A percentile compares a stretch with the other conserved stretches of the same genome.
Evolutionary conservation across 2,329 filamentous ascomycete species (phyloP).

Genomic region (Alternaria sp.): DNA sequence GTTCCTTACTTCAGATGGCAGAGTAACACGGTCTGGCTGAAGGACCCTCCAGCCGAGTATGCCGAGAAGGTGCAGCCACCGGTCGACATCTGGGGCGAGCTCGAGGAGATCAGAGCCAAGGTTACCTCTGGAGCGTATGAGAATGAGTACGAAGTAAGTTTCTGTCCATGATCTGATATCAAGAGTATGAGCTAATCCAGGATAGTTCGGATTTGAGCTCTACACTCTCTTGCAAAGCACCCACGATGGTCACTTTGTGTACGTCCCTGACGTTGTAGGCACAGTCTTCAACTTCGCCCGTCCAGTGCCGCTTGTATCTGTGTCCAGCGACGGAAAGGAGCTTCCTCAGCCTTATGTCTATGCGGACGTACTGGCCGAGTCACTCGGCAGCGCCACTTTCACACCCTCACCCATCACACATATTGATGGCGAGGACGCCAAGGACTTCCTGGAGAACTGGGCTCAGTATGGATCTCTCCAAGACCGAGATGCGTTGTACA

Average conservation of each 20-base stretch:
- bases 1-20: conserved; percentile 58
- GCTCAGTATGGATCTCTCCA: conserved; percentile 60
- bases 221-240: conserved; percentile 59
- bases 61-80: conserved; percentile 55
- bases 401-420: conserved; percentile 59
- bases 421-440: conserved; percentile 66
- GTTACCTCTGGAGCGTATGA: conserved; percentile 48
- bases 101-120: conserved; percentile 51
- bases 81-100: conserved; percentile 53
- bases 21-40: conserved; percentile 55
- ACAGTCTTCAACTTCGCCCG: conserved; percentile 61
- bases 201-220: conserved; percentile 44
- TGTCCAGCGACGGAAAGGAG: conserved; percentile 61
- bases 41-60: conserved; percentile 57
- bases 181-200: conserved; percentile 12
- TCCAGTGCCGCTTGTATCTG: conserved; percentile 63
- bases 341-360: conserved; percentile 66
- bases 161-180: not conserved
- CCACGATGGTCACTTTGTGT: conserved; percentile 72
- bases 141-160: conserved; percentile 52
- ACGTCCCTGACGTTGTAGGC: conserved; percentile 62
- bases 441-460: conserved; percentile 59
- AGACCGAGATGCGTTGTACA: conserved; percentile 66
- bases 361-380: conserved; percentile 55
- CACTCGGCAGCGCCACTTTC: conserved; percentile 52